Evolutionary conservation across 1,284 basidiomycete species (phyloP), one percentile per base, ranked within the genome.

Genomic region (Boletus nobilissimus): DNA sequence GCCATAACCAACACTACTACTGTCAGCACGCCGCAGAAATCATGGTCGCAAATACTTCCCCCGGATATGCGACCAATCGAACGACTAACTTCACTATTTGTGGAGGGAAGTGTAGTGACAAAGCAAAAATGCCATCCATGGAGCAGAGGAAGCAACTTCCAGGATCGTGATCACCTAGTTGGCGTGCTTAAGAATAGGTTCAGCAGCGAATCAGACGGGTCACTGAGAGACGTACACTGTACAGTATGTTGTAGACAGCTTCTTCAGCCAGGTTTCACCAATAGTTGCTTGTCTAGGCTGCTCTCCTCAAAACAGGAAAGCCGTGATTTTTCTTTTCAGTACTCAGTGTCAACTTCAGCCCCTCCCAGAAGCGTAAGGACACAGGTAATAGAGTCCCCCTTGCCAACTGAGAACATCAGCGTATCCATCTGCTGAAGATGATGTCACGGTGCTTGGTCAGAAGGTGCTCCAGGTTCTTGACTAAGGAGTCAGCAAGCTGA

Each of bases 311-410:
- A 97, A 86, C 2, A 92, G 90, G 83, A 92, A 95, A 0, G 91
- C 91, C 2, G 88, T 89, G 88, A 79, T 96, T 88, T 85, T 96
- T 96, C 71, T 86, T 87, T 6, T 95, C 95, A 62, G 89, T 89
- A 54, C 91, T 88, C 0, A 96, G 96, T 40, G 89, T 89, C 70
- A 97, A 84, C 0, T 94, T 94, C 43, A 97, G 89, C 82, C 95
- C 96, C 78, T 94, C 92, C 95, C 96, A 97, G 83, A 96, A 96
- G 6, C 92, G 89, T 32, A 96, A 82, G 0, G 94, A 92, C 4
- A 93, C 84, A 9, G 94, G 92, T 29, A 91, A 84, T 84, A 9
- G 89, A 88, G 67, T 92, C 91, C 6, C 90, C 90, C 82, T 94
- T 95, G 6, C 89, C 91, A 38, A 94, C 88, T 0, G 91, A 87